Percentiles rank a stretch among this genome's conserved stretches.
These are phyloP conservation scores for Hypomontagnella monticulosa DNA, from an alignment of 495 filamentous ascomycete genomes.

Conservation along the genomic window DNA sequence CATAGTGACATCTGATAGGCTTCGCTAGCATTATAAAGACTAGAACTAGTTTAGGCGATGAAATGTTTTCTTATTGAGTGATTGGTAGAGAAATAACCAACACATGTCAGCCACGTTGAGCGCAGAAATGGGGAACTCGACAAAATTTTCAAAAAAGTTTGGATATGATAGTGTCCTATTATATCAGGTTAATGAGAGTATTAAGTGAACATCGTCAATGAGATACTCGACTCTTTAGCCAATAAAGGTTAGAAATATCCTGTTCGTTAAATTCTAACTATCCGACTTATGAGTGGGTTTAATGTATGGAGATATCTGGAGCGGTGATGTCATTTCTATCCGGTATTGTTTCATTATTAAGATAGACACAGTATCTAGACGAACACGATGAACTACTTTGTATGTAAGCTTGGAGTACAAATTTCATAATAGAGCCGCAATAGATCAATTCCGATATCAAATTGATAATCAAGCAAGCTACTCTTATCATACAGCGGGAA, in stretches of 20 bases:
- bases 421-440: background rate
- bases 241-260: too few relatives aligned
- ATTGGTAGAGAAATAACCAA: constrained; percentile 38
- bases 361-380: background rate
- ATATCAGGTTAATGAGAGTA: background rate
- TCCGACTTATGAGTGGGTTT: too few relatives aligned
- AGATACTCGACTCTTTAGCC: too few relatives aligned
- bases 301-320: background rate
- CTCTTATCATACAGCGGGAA: constrained; percentile 7
- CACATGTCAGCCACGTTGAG: constrained; percentile 36
- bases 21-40: background rate
- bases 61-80: constrained; percentile 1
- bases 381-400: background rate
- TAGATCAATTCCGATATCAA: constrained; percentile 8
- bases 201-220: background rate
- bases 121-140: constrained; percentile 27
- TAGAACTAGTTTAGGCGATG: constrained; percentile 3
- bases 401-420: background rate
- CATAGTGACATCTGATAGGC: too few relatives aligned
- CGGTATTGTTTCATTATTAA: constrained; percentile 7
- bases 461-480: background rate
- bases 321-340: constrained; percentile 5
- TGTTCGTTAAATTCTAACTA: too few relatives aligned
- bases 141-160: constrained; percentile 14
- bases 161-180: constrained; percentile 17